These are phyloP conservation scores for Aristolochia contorta DNA, from an alignment of 164 flowering plant species.

Conservation along the genomic window DNA sequence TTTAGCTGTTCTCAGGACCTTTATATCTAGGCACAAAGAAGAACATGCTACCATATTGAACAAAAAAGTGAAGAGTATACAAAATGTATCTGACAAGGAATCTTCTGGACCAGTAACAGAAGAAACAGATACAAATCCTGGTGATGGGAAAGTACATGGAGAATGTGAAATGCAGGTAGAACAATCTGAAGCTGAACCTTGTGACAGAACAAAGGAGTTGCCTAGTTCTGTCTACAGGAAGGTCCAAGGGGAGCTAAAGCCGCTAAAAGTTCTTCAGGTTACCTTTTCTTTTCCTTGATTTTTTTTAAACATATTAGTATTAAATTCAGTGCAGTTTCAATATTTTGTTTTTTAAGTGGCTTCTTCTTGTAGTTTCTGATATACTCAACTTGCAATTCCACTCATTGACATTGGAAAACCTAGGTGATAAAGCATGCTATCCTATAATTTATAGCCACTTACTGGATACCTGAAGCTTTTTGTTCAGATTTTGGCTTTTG, in stretches of 20 bases:
- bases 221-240: conserved; percentile 27
- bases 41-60: conserved; percentile 64
- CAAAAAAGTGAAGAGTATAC: conserved; percentile 30
- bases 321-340: background rate
- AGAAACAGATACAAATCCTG: conserved; percentile 13
- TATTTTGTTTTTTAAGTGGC: too few species aligned
- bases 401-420: too few species aligned
- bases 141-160: conserved; percentile 33
- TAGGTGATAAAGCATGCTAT: too few species aligned
- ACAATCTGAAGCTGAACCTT: conserved; percentile 27
- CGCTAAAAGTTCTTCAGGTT: conserved; percentile 92
- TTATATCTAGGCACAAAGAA: conserved; percentile 56
- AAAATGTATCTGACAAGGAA: conserved; percentile 26
- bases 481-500: too few species aligned
- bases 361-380: too few species aligned
- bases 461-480: too few species aligned
- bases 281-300: background rate
- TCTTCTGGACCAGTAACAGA: conserved; percentile 23
- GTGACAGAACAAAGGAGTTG: conserved; percentile 25
- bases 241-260: conserved; percentile 46
- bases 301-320: background rate
- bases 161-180: conserved; percentile 32
- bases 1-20: conserved; percentile 86
- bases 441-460: too few species aligned
- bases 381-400: too few species aligned